Percentiles rank a stretch among this genome's conserved stretches.
These are phyloP conservation scores for Coleophoma crateriformis DNA, from an alignment of 2,329 filamentous ascomycete species.

Conservation along the genomic window DNA sequence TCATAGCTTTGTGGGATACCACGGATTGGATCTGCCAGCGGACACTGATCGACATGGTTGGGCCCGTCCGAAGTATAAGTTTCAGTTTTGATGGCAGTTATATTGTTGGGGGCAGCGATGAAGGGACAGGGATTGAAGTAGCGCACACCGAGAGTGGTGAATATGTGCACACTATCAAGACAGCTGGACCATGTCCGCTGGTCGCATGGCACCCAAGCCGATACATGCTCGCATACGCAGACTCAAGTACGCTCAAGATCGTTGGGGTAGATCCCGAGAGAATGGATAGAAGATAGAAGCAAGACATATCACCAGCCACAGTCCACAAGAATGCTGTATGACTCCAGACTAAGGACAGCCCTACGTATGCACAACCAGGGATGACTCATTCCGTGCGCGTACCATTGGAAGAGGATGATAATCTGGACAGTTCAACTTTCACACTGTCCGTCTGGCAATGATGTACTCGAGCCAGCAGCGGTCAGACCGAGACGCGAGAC, in stretches of 20 bases:
- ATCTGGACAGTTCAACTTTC: no score
- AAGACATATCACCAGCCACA: not conserved
- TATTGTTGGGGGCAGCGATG: slow-evolving; percentile 68
- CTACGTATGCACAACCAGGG: no score
- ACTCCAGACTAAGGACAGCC: no score
- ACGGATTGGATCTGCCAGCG: slow-evolving; percentile 70
- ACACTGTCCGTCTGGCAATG: no score
- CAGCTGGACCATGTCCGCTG: slow-evolving; percentile 55
- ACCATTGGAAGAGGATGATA: no score
- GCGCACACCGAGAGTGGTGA: slow-evolving; percentile 71
- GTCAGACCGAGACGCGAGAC: no score
- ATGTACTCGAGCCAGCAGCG: no score
- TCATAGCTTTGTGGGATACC: slow-evolving; percentile 75
- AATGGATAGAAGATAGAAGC: slow-evolving; percentile 5
- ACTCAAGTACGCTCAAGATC: slow-evolving; percentile 59
- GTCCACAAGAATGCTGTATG: not conserved
- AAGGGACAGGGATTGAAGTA: slow-evolving; percentile 63
- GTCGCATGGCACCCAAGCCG: slow-evolving; percentile 73
- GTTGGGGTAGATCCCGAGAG: slow-evolving; percentile 33
- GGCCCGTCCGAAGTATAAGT: slow-evolving; percentile 63
- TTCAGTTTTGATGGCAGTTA: slow-evolving; percentile 78
- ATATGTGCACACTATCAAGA: slow-evolving; percentile 66
- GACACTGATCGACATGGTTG: slow-evolving; percentile 63
- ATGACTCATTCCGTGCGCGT: no score
- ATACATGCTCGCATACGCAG: slow-evolving; percentile 70